Evolutionary conservation across 805 yeast genomes (phyloP), one percentile per base, ranked within the genome.

Genomic region (Diddensiella transvaalensis): DNA sequence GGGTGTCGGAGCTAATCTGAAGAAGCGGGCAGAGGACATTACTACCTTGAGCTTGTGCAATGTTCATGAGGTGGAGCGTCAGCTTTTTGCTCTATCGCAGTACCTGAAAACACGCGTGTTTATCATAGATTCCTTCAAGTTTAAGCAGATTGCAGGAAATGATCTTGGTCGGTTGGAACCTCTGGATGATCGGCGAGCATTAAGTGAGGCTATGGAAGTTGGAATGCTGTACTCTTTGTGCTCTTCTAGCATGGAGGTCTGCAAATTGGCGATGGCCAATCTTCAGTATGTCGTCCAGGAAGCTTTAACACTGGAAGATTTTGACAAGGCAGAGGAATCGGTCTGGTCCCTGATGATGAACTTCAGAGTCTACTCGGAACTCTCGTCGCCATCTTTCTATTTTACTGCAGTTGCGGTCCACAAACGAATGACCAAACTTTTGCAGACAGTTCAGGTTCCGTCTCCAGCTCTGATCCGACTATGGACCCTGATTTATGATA

Each of bases 321-420:
- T 53, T 33, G 55, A 48, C 23, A 47, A 49, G 36, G 47, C 50
- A 4, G 46, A 41, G 10, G 38, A 35, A 22, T 51, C 58, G 13
- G 18, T 23, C 18, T 56, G 58, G 55, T 54, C 60, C 2, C 53
- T 58, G 39, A 44, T 60, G 18, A 55, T 54, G 11, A 75, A 77
- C 48, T 43, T 61, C 3, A 69, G 63, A 0, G 68, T 79, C 21
- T 73, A 73, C 37, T 53, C 56, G 6, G 69, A 72, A 2, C 68
- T 86, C 40, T 65, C 77, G 2, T 64, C 76, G 4, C 89, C 83
- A 52, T 76, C 72, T 19, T 67, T 69, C 19, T 76, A 82, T 1
- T 77, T 83, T 36, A 80, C 86, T 0, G 74, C 82, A 18, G 81
- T 83, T 23, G 89, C 95, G 0, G 72, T 85, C 30, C 89, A 85